Evolutionary conservation across 192 early-diverging fungal species (phyloP).

Genomic region (Globomyces pollinis-pini): DNA sequence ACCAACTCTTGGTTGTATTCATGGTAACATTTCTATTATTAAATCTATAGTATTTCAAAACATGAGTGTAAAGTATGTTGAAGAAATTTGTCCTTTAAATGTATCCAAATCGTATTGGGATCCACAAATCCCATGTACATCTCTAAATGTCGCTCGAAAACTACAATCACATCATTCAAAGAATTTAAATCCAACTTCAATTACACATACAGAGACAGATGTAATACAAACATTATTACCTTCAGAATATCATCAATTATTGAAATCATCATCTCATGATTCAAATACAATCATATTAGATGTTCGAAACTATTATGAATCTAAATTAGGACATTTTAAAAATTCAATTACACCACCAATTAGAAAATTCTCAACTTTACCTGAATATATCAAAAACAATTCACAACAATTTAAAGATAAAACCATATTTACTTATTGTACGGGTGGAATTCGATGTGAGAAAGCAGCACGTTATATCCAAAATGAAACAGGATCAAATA

Average conservation of each 20-base stretch:
- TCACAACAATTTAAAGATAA: conserved; percentile 34
- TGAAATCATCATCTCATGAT: conserved; percentile 22
- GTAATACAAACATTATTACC: conserved; percentile 26
- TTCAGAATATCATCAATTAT: conserved; percentile 39
- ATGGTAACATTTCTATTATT: conserved; percentile 18
- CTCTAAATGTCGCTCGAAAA: neutral
- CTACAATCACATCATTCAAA: neutral
- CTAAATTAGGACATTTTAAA: conserved; percentile 51
- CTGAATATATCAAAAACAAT: conserved; percentile 46
- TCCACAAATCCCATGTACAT: neutral
- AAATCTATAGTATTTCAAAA: conserved; percentile 36
- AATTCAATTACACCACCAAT: conserved; percentile 53
- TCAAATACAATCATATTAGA: conserved; percentile 43
- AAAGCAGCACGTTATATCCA: conserved; percentile 52
- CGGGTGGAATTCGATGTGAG: conserved; percentile 50
- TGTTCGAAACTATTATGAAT: conserved; percentile 64
- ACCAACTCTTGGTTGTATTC: conserved; percentile 51
- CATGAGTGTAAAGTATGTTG: conserved; percentile 49
- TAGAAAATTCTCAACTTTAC: conserved; percentile 56
- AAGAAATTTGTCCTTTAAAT: conserved; percentile 60
- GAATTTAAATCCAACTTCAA: neutral
- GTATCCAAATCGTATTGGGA: conserved; percentile 11
- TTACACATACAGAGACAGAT: neutral
- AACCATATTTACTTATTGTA: conserved; percentile 63
- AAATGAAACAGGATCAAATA: conserved; percentile 11